Evolutionary conservation across 2,329 filamentous ascomycete species (phyloP), one percentile per base, ranked within the genome.

Genomic region (Apiospora sp.): DNA sequence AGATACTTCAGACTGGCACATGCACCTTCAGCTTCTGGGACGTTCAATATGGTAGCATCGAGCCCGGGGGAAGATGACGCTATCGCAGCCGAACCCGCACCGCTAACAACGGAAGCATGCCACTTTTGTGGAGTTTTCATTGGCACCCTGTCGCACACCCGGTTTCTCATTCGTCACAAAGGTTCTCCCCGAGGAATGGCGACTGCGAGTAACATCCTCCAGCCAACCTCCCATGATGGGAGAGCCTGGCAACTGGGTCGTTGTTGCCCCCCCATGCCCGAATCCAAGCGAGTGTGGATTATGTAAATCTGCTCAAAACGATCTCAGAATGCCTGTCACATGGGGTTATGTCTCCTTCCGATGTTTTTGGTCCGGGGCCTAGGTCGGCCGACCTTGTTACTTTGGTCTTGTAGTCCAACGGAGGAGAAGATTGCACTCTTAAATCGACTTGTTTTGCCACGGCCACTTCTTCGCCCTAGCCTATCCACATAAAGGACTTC

Each of bases 81-180:
- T 49, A 49, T 49, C 46, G 46, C 48, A 24, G 27, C 27, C 48
- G n/a, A 10, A 10, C 48, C 46, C 48, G 49, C 49, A 16, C n/a
- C n/a, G 49, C n/a, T 51, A 51, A 51, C 49, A 51, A 24, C 49
- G 49, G 49, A 51, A 51, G 49, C 49, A 27, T 51, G 49, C 49
- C 49, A 51, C 44, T 51, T 51, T 51, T 24, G 49, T 51, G 49
- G 49, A 27, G 49, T 51, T 46, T 27, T 49, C 49, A 27, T 27
- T 24, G 49, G 49, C 22, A 51, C 19, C 46, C 46, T 48, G 37
- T 41, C 19, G 16, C 24, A 51, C 13, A 14, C n/a, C n/a, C 12
- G n/a, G n/a, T 27, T 51, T n/a, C 12, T 24, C 49, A 51, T 51
- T 51, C n/a, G n/a, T 51, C 49, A 51, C 4, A 27, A 12, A 8